Conservation (phyloP, 805 yeast species). For the Citeromyces matritensis region DNA sequence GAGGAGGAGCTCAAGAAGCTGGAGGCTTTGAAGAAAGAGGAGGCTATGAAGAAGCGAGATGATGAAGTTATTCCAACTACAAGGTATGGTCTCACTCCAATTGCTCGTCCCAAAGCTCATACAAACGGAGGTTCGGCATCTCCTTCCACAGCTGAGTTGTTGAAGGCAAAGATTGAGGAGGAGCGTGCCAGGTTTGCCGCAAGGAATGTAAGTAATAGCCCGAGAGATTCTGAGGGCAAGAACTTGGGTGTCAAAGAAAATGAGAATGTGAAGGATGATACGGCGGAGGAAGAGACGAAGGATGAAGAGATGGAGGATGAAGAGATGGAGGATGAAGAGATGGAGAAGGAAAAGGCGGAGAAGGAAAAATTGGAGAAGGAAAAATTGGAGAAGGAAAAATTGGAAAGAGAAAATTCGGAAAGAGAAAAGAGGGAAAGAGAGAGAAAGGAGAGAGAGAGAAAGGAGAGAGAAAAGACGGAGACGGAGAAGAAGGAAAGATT, state of each 20-base stretch:
- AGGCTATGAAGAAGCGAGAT: conserved; percentile 1
- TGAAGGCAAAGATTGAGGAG: background rate
- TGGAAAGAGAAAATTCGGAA: background rate
- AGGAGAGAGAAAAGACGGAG: background rate
- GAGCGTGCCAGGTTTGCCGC: background rate
- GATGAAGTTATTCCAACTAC: background rate
- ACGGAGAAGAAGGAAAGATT: background rate
- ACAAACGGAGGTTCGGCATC: background rate
- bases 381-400: background rate
- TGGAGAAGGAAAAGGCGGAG: background rate
- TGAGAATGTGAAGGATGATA: background rate
- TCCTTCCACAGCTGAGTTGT: background rate
- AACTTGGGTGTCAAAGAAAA: background rate
- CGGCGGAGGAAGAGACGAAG: background rate
- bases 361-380: background rate
- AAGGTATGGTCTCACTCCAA: conserved; percentile 1
- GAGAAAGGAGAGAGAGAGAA: background rate
- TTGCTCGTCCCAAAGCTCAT: conserved; percentile 1
- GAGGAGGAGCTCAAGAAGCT: conserved; percentile 1
- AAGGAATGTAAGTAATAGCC: conserved; percentile 1
- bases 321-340: background rate
- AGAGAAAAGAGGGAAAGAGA: background rate
- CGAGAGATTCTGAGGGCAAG: background rate
- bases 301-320: background rate
- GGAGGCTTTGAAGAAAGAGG: background rate